Evolutionary conservation across 805 yeast genomes (phyloP).

Genomic region (Yarrowia alimentaria): DNA sequence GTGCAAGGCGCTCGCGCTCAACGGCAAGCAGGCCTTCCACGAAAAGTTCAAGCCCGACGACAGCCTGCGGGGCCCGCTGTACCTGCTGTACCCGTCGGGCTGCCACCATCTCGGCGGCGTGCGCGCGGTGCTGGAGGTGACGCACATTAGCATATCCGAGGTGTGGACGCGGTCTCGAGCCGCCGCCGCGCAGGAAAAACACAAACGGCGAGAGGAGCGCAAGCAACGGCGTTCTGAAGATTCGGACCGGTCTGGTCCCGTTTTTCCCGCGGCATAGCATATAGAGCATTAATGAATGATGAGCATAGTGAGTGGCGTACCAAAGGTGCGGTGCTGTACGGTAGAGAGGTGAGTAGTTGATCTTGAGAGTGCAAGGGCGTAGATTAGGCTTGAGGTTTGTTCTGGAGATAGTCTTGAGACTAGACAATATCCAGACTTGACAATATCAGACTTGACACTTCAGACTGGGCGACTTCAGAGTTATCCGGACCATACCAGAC

Average conservation of each 20-base stretch:
- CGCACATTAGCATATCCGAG: conserved; percentile 21
- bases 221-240: conserved; percentile 10
- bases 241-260: conserved; percentile 11
- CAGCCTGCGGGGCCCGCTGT: conserved; percentile 21
- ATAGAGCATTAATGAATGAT: conserved; percentile 24
- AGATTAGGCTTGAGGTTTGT: too few species aligned
- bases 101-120: conserved; percentile 23
- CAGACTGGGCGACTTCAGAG: too few species aligned
- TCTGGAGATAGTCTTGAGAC: too few species aligned
- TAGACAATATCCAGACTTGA: too few species aligned
- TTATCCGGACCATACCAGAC: too few species aligned
- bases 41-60: conserved; percentile 26
- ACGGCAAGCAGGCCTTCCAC: conserved; percentile 22
- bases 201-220: conserved; percentile 16
- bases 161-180: conserved; percentile 25
- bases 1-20: conserved; percentile 16
- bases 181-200: conserved; percentile 21
- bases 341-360: too few species aligned
- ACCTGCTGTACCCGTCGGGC: conserved; percentile 18
- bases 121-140: conserved; percentile 20
- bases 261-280: conserved; percentile 24
- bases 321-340: too few species aligned
- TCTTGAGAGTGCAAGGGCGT: too few species aligned
- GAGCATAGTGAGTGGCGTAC: too few species aligned
- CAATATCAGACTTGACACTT: too few species aligned